A percentile compares a stretch with the other conserved stretches of the same genome.
Evolutionary conservation across 2,329 filamentous ascomycete species (phyloP).

Genomic region (Didymella pomorum): DNA sequence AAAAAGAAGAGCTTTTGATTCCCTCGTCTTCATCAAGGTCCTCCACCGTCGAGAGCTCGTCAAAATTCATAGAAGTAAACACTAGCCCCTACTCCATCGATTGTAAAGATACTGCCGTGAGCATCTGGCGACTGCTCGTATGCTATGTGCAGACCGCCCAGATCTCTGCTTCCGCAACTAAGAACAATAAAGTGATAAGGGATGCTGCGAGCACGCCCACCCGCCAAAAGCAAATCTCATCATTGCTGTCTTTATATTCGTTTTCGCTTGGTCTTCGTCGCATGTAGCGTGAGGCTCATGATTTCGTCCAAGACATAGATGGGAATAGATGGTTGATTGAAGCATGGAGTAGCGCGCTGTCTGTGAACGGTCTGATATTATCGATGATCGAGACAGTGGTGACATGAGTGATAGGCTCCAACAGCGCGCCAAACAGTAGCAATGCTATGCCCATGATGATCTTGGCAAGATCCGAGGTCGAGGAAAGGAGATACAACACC

Average conservation of each 20-base stretch:
- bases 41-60: constrained; percentile 33
- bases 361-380: constrained; percentile 3
- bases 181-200: constrained; percentile 36
- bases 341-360: constrained; percentile 11
- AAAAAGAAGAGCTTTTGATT: constrained; percentile 52
- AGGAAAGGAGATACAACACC: constrained; percentile 48
- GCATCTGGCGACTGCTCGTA: constrained; percentile 18
- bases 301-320: constrained; percentile 5
- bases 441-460: constrained; percentile 25
- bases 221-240: constrained; percentile 38
- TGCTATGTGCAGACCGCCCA: constrained; percentile 15
- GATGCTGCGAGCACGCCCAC: constrained; percentile 31
- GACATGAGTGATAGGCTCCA: constrained; percentile 22
- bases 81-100: constrained; percentile 31
- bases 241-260: constrained; percentile 40
- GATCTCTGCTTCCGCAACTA: constrained; percentile 30
- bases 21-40: constrained; percentile 48
- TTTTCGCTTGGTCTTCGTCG: constrained; percentile 43
- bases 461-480: constrained; percentile 33
- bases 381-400: constrained; percentile 2
- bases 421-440: constrained; percentile 23
- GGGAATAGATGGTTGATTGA: constrained; percentile 3
- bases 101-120: constrained; percentile 14
- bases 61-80: constrained; percentile 33
- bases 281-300: constrained; percentile 27